These are phyloP conservation scores for Rhizopogon vinicolor DNA, from an alignment of 768 basidiomycete species.

Conservation along the genomic window DNA sequence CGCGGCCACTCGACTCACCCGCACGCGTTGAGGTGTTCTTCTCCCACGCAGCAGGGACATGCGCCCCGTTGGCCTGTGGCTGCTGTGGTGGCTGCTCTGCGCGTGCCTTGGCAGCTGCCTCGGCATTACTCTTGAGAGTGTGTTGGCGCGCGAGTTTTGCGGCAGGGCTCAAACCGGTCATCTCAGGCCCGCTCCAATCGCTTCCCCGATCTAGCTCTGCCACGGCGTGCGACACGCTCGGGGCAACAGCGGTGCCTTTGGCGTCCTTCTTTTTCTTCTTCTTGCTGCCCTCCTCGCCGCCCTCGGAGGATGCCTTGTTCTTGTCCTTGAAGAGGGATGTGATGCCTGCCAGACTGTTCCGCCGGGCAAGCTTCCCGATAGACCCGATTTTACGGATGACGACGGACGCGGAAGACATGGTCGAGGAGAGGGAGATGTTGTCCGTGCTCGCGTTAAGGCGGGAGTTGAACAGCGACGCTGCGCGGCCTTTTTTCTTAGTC, in stretches of 20 bases:
- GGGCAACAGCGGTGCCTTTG: slow-evolving; percentile 62
- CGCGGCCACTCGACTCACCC: slow-evolving; percentile 38
- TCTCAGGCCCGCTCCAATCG: slow-evolving; percentile 48
- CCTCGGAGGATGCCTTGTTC: slow-evolving; percentile 40
- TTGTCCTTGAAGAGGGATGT: slow-evolving; percentile 93
- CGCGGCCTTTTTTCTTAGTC: slow-evolving; percentile 69
- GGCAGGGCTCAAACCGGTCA: slow-evolving; percentile 83
- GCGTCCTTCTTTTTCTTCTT: slow-evolving; percentile 52
- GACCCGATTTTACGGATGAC: slow-evolving; percentile 95
- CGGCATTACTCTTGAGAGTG: slow-evolving; percentile 78
- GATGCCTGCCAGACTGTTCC: slow-evolving; percentile 88
- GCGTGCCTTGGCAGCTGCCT: slow-evolving; percentile 34
- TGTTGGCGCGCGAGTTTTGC: slow-evolving; percentile 88
- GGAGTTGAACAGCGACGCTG: slow-evolving; percentile 80
- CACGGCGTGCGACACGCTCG: slow-evolving; percentile 76
- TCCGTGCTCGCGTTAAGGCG: slow-evolving; percentile 86
- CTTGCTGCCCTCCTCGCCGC: slow-evolving; percentile 29
- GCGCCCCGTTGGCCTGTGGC: slow-evolving; percentile 31
- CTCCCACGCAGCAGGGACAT: slow-evolving; percentile 70
- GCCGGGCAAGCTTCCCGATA: slow-evolving; percentile 82
- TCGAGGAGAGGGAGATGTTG: slow-evolving; percentile 92
- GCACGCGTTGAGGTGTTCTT: slow-evolving; percentile 68
- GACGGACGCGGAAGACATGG: slow-evolving; percentile 91
- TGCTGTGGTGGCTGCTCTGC: slow-evolving; percentile 23
- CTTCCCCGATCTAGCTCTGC: slow-evolving; percentile 74